A percentile compares a stretch with the other conserved stretches of the same genome.
Evolutionary conservation across 345 rosid species (phyloP).

Genomic region (Physaria fendleri): DNA sequence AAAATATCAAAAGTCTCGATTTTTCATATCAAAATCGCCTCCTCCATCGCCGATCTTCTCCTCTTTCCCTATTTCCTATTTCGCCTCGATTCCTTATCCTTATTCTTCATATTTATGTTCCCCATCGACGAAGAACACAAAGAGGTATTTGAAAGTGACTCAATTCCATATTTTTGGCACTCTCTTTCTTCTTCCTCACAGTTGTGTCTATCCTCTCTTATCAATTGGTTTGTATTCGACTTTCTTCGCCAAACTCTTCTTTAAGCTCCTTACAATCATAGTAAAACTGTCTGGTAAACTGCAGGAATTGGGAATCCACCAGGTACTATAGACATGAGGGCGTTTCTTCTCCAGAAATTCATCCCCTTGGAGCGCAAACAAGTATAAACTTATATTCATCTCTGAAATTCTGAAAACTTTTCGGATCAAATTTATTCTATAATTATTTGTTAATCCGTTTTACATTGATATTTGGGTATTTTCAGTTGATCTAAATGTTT

Average conservation of each 20-base stretch:
- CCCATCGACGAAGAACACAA: too few relatives aligned
- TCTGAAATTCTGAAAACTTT: neutral
- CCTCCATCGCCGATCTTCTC: too few relatives aligned
- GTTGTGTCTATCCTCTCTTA: conserved; percentile 66
- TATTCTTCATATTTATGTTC: too few relatives aligned
- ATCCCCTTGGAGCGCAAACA: conserved; percentile 58
- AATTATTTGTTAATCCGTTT: neutral
- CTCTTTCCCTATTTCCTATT: too few relatives aligned
- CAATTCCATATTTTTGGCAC: too few relatives aligned
- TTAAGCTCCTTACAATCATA: neutral
- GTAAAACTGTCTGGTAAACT: neutral
- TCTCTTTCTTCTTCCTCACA: too few relatives aligned
- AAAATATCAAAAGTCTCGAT: too few relatives aligned
- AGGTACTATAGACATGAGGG: conserved; percentile 85
- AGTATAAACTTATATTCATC: conserved; percentile 28
- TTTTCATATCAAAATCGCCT: too few relatives aligned
- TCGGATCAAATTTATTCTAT: neutral
- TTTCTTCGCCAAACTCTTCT: neutral
- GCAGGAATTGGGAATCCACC: conserved; percentile 92
- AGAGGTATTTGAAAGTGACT: too few relatives aligned
- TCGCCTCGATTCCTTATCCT: too few relatives aligned
- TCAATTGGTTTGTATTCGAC: conserved; percentile 48
- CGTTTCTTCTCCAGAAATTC: conserved; percentile 76
- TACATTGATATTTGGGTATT: too few relatives aligned
- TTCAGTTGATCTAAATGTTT: too few relatives aligned